phyloP scores from a whole-genome alignment of 768 basidiomycete genomes.

The Boletellus emodensis region DNA sequence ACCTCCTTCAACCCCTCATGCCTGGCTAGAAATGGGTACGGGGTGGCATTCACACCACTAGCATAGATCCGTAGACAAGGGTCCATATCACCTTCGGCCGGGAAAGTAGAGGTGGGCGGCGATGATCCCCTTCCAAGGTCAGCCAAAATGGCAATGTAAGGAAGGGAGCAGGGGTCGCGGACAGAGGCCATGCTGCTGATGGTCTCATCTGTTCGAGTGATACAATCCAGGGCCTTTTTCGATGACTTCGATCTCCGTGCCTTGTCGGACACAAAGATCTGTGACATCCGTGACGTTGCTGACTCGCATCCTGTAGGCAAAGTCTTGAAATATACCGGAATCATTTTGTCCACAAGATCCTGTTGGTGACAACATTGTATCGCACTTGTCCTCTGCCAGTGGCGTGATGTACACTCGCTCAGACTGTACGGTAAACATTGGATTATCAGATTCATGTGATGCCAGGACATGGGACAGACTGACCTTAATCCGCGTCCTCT shows the following conservation, averaged over 20 bases:
- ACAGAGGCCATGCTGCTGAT: not conserved
- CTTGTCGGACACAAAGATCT: slow-evolving; percentile 20
- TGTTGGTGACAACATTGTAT: slow-evolving; percentile 15
- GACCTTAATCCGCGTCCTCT: not conserved
- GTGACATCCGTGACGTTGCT: slow-evolving; percentile 1
- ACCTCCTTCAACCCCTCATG: not conserved
- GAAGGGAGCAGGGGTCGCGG: not conserved
- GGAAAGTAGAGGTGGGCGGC: slow-evolving; percentile 1
- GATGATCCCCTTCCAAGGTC: not conserved
- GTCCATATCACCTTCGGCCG: not conserved
- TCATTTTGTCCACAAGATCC: slow-evolving; percentile 10
- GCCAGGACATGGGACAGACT: not conserved
- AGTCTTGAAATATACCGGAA: slow-evolving; percentile 14
- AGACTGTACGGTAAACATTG: not conserved
- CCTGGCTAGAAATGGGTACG: slow-evolving; percentile 7
- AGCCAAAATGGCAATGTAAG: slow-evolving; percentile 11
- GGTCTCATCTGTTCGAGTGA: not conserved
- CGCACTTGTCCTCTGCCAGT: slow-evolving; percentile 14
- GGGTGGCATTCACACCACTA: not conserved
- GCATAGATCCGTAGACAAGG: slow-evolving; percentile 8
- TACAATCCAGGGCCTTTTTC: not conserved
- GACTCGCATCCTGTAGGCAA: no score
- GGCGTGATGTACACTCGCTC: slow-evolving; percentile 7
- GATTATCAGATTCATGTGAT: not conserved
- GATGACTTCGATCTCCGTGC: not conserved